These are phyloP conservation scores for Russula earlei DNA, from an alignment of 768 basidiomycete genomes.

Conservation along the genomic window DNA sequence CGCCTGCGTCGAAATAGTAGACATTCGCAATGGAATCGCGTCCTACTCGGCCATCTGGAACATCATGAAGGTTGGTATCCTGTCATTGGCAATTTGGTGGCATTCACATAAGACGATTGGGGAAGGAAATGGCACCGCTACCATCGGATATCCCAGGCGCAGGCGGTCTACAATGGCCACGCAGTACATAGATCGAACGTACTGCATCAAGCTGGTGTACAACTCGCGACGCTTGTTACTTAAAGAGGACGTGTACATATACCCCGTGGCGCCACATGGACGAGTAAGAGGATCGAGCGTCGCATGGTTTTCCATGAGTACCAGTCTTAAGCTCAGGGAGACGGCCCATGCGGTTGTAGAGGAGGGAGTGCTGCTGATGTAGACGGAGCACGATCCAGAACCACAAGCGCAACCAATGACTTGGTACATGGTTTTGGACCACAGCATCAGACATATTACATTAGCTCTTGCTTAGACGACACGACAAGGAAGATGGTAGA, in stretches of 20 bases:
- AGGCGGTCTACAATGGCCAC: conserved; percentile 11
- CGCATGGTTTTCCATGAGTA: background rate
- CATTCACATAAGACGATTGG: background rate
- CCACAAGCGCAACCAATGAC: too few species aligned
- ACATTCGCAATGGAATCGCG: background rate
- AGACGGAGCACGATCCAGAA: too few species aligned
- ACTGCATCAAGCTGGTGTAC: background rate
- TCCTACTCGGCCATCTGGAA: background rate
- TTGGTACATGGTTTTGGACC: too few species aligned
- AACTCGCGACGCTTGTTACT: too few species aligned
- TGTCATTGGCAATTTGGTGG: background rate
- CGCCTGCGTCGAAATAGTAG: background rate
- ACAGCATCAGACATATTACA: too few species aligned
- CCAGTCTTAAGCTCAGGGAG: background rate
- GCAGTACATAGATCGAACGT: background rate
- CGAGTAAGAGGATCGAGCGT: background rate
- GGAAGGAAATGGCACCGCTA: conserved; percentile 6
- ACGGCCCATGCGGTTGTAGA: background rate
- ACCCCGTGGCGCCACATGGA: background rate
- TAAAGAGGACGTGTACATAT: background rate
- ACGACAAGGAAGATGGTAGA: too few species aligned
- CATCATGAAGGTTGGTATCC: conserved; percentile 11
- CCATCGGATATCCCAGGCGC: conserved; percentile 8
- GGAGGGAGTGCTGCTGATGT: background rate
- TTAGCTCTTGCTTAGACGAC: too few species aligned